Evolutionary conservation across 2,329 filamentous ascomycete species (phyloP), one percentile per base, ranked within the genome.

Genomic region (Dactylonectria estremocensis): DNA sequence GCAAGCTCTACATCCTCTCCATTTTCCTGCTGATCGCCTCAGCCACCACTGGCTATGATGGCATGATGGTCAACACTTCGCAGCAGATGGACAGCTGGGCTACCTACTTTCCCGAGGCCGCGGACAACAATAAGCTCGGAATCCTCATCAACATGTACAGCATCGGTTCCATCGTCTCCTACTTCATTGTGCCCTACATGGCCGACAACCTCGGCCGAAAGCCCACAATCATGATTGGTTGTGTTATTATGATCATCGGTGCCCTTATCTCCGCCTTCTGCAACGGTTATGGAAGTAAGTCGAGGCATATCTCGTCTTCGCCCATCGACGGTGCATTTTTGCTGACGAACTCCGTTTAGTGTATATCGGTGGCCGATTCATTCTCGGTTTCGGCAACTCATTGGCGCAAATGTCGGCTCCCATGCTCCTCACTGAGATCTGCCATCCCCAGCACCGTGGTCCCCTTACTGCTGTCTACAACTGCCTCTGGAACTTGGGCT

Each of bases 391-490:
- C 73, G 91, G 91, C 50, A 91, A 91, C 81, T 89, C 87, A 55
- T 80, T 92, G 56, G 83, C 89, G 0, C 90, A 92, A 73, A 88
- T 91, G 81, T 86, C 87, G 5, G 90, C 89, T 13, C 90, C 90
- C 3, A 83, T 92, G 56, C 83, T 92, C 8, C 84, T 92, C 11
- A 89, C 88, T 4, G 91, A 92, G 81, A 86, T 92, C 67, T 89
- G 87, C 80, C 90, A 92, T 75, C 90, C 90, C 24, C 90, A 92
- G 75, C 90, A 93, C 76, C 88, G 90, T 76, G 90, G 86, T 33
- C 87, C 87, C 31, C 84, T 92, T 54, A 92, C 90, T 1, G 85
- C 90, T 14, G 84, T 92, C 65, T 92, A 92, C 80, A 92, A 92
- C 79, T 91, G 88, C 72, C 79, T 92, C 59, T 93, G 90, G 90